phyloP scores from a whole-genome alignment of 1,284 basidiomycete genomes.

The Puccinia triticina region DNA sequence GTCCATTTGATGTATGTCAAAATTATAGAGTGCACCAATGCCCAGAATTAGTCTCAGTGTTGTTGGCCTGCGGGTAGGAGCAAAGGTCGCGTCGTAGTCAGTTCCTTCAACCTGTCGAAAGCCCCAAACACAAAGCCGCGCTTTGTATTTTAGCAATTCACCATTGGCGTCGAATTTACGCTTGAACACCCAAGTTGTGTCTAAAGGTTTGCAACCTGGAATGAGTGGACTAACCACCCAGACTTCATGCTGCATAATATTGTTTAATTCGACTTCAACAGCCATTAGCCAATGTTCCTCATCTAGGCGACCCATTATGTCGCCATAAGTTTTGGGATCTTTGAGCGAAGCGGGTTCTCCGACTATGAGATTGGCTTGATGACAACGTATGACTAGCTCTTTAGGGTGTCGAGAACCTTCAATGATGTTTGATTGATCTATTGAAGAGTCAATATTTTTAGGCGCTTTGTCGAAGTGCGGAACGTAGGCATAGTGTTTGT shows the following conservation, averaged over 20 bases:
- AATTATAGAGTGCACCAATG: neutral
- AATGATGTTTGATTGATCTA: neutral
- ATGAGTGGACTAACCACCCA: neutral
- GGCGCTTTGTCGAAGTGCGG: neutral
- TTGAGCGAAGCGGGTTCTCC: neutral
- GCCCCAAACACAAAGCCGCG: neutral
- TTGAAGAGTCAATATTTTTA: neutral
- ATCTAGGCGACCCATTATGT: neutral
- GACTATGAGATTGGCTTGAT: neutral
- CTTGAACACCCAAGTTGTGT: neutral
- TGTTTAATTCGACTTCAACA: neutral
- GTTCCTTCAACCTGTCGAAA: slow-evolving; percentile 25
- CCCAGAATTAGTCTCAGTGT: neutral
- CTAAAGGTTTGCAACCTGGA: neutral
- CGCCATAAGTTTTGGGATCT: neutral
- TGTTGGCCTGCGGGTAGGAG: neutral
- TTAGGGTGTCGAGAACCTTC: no score
- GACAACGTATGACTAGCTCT: no score
- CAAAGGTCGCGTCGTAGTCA: slow-evolving; percentile 19
- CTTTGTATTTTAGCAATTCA: neutral
- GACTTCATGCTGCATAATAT: neutral
- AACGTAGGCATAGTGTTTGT: neutral
- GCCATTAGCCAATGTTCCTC: neutral
- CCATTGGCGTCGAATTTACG: slow-evolving; percentile 7
- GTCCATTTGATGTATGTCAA: neutral